Base-by-base conservation (phyloP, 768 basidiomycete species). In the Lactarius evosmus region DNA sequence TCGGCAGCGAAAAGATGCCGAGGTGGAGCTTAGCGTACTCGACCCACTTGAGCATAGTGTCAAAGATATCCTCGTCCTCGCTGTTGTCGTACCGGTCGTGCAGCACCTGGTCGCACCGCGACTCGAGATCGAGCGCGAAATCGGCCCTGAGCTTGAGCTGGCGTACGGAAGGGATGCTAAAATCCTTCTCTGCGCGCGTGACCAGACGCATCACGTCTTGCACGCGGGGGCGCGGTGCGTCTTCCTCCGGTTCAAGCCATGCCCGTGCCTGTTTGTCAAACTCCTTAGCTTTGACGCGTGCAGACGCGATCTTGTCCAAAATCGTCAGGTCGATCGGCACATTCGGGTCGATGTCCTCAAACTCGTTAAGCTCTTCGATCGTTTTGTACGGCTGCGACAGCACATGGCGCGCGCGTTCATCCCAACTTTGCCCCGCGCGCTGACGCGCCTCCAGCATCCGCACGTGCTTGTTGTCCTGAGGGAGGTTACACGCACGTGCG, bases 91-190 rank as follows among this genome's bases (percentile, higher is more conserved):
- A 88, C 16, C 82, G 80, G 57, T 85, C 83, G 67, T 85, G 84
- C 63, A 92, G 74, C 33, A 92, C 88, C 33, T 83, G 80, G 44
- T 92, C 91, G 71, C 89, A 91, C 62, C 85, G 82, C 22, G 78
- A 78, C 75, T 93, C 91, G 29, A 92, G 82, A 69, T 91, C 90
- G 63, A 82, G 76, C n/a, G 89, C 91, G 66, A 91, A 85, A 63
- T 89, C 85, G 25, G 88, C 87, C 32, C 83, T 85, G 53, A 84
- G 80, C 71, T 86, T 86, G 54, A 93, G 76, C 56, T 88, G 83
- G 17, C 78, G 73, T 38, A 94, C 78, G 40, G 85, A 81, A 22
- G 82, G 76, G 52, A 93, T 90, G 69, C 78, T 83, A 70, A 86
- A 94, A 65, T 92, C 89, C 71, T 87, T 88, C 72, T 91, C 87